These are phyloP conservation scores for Lipomyces mesembrius DNA, from an alignment of 805 yeast species.

Conservation along the genomic window DNA sequence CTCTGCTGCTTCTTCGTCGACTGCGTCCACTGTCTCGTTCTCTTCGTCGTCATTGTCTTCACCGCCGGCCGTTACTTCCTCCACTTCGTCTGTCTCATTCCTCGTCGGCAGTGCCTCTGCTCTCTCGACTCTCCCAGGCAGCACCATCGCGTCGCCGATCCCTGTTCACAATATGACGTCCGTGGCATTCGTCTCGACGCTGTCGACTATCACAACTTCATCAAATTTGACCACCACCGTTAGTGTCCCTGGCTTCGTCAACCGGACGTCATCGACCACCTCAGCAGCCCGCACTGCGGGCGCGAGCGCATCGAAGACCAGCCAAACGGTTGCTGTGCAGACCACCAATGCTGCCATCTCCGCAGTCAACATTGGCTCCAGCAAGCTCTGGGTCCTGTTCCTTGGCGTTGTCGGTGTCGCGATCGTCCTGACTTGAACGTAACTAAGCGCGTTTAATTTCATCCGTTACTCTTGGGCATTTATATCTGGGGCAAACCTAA, in stretches of 20 bases:
- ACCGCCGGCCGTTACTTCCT: constrained; percentile 7
- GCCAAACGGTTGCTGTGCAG: constrained; percentile 1
- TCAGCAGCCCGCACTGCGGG: constrained; percentile 7
- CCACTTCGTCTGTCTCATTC: constrained; percentile 40
- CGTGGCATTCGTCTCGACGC: neutral
- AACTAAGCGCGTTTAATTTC: too few relatives aligned
- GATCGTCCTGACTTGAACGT: neutral
- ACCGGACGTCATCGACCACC: neutral
- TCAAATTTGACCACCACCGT: constrained; percentile 3
- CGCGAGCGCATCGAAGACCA: constrained; percentile 1
- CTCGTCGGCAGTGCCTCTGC: neutral
- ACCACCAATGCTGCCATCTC: constrained; percentile 4
- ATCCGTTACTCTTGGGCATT: too few relatives aligned
- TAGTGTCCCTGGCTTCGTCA: neutral
- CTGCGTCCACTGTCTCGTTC: neutral
- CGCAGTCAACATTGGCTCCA: constrained; percentile 3
- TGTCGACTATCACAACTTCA: neutral
- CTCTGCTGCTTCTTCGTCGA: neutral
- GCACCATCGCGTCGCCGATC: constrained; percentile 7
- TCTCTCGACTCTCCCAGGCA: neutral
- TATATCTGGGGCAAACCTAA: too few relatives aligned
- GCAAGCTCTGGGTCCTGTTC: neutral
- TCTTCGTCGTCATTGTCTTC: neutral
- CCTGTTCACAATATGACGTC: constrained; percentile 1
- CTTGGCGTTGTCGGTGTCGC: neutral